Evolutionary conservation across 1,139 yeast species (phyloP), one percentile per base, ranked within the genome.

Genomic region (Eremothecium gossypii): DNA sequence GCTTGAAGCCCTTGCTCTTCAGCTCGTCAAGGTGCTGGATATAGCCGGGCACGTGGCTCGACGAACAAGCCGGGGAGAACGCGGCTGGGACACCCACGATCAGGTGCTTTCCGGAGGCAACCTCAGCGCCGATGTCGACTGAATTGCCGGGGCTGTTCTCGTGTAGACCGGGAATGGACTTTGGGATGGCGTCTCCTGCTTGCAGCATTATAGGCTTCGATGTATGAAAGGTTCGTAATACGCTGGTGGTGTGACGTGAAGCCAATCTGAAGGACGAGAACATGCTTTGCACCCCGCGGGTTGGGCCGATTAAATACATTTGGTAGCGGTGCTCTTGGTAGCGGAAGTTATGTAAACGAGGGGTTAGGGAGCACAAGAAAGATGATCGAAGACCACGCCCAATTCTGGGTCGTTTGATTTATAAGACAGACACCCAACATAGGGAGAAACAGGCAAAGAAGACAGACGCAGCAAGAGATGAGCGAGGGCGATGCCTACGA

Each of bases 61-160:
- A 76, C 28, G 89, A 72, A 63, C 96, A 86, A 1, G 86, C 93
- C 36, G 94, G 89, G 2, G 94, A 81, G 58, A 81, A 86, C 0
- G 96, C 95, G 14, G 95, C 96, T 36, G 96, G 96, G 35, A 86
- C 85, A 41, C 94, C 95, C 39, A 86, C 73, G 42, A 86, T 65
- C 33, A 86, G 60, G 34, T 77, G 67, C 58, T 77, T 80, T 4
- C 66, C 62, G 28, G 49, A 35, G 31, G 52, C 42, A 10, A 77
- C 69, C 53, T 76, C 78, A 36, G 74, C 71, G 12, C 82, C 74
- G 44, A 84, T 67, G 57, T 79, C 71, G 49, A 83, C 71, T 17
- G 65, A 63, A 55, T 79, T 77, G 31, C 83, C 83, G 39, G 94
- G 94, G 27, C 85, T 74, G 32, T 75, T 77, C 51, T 79, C 83